Conservation (phyloP, 1,139 yeast species). For the Torulaspora pretoriensis region DNA sequence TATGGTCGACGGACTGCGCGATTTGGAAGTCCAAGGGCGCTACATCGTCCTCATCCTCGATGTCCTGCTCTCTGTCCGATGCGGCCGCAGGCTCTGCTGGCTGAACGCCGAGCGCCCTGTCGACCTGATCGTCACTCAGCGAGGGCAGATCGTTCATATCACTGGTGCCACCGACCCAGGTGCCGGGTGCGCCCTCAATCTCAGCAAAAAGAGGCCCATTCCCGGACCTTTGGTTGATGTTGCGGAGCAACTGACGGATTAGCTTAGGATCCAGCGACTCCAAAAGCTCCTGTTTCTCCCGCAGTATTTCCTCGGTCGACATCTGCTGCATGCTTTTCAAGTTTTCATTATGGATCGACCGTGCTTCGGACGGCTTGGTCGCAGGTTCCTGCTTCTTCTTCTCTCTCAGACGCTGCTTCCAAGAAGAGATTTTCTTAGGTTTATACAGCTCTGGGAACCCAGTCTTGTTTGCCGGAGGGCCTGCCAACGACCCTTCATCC, state of each 20-base stretch:
- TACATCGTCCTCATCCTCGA: conserved; percentile 40
- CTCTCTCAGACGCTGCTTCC: conserved; percentile 38
- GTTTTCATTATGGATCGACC: conserved; percentile 74
- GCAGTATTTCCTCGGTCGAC: conserved; percentile 61
- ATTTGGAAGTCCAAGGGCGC: conserved; percentile 45
- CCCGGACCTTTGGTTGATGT: conserved; percentile 40
- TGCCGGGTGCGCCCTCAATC: conserved; percentile 59
- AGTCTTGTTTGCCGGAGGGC: conserved; percentile 6
- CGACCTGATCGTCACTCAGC: conserved; percentile 34
- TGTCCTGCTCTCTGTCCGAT: conserved; percentile 12
- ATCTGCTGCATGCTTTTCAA: conserved; percentile 55
- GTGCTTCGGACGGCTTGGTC: conserved; percentile 49
- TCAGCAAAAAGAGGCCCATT: conserved; percentile 41
- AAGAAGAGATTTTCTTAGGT: conserved; percentile 40
- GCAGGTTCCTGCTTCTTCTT: conserved; percentile 20
- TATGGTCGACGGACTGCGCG: conserved; percentile 42
- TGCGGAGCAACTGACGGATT: conserved; percentile 48
- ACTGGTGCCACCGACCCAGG: conserved; percentile 68
- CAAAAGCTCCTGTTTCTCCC: conserved; percentile 64
- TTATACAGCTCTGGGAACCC: conserved; percentile 46
- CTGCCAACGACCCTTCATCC: conserved; percentile 24
- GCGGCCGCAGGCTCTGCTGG: conserved; percentile 9
- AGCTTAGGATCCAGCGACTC: conserved; percentile 65
- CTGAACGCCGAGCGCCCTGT: conserved; percentile 36
- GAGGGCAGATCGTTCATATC: conserved; percentile 38